Base-by-base conservation (phyloP, 768 basidiomycete genomes). In the Leccinum uliginosum region DNA sequence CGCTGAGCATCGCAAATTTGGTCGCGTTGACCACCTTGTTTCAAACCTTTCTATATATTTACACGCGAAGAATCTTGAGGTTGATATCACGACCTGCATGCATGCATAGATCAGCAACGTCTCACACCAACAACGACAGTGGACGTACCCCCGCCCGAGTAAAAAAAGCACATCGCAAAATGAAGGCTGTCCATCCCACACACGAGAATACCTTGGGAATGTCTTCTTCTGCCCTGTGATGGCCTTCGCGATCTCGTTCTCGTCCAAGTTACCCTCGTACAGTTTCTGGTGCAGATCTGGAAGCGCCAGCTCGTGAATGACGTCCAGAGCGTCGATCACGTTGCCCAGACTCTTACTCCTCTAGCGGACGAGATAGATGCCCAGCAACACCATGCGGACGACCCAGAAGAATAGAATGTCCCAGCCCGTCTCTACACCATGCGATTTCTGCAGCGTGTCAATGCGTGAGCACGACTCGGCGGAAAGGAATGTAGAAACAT, bases 21-120 rank as follows among this genome's bases (percentile, higher is more conserved):
- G 94, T 98, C 1, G 97, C 97, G 68, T 99, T 99, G 81, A 96
- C 98, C 23, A 99, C 85, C 79, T 98, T 98, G 78, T 99, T 99
- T 78, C 97, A 98, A 80, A 99, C 98, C 74, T 98, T 98, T 73
- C 97, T 86, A 73, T 98, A 98, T 2, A 95, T 96, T 74, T 98
- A 95, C 30, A 98, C 93, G 52, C 94, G 86, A 60, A 93, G 73
- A 62, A 99, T 94, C 69, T 98, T 93, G 59, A 99, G 77, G 71
- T 98, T 96, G 76, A 99, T 96, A 73, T 98, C 96, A 46, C 94
- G 89, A 24, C 93, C 94, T 93, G 56, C 8, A 32, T 51, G 45
- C 11, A 46, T n/a, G 27, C 32, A 40, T 17, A 59, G 50, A 24
- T 3, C 11, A 24, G 43, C 3, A 14, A 2, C 19, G 34, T 35